Evolutionary conservation across 768 basidiomycete genomes (phyloP), one percentile per base, ranked within the genome.

Genomic region (Tricholoma matsutake): DNA sequence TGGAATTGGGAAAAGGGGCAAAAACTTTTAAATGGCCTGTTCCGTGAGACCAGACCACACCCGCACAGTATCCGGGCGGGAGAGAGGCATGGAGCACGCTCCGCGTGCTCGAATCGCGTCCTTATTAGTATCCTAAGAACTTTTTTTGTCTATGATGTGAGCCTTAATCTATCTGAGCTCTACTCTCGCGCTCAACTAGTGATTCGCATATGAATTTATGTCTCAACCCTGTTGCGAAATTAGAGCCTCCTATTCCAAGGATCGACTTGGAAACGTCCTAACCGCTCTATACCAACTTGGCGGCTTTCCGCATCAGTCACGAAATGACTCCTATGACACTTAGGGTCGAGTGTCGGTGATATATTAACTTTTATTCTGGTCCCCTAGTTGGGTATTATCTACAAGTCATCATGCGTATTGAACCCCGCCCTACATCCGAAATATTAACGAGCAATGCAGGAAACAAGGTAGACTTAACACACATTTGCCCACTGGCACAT

Each of bases 351-450:
- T 25, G 22, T 25, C 22, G 22, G 22, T 25, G 22, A 25, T 25
- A 25, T 3, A 25, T 25, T 3, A 25, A 25, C 2, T 25, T 25
- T 25, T 25, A 25, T 25, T 25, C 22, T 25, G 22, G 22, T 25
- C 22, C 35, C 4, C 34, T 35, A 35, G 13, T 13, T n/a, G 39
- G 16, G 11, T 3, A 51, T 16, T 16, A 31, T 3, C 51, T 52
- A 53, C 51, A 53, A 53, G 18, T 53, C 51, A 13, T 53, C 51
- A 32, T 53, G 51, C 8, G 51, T 53, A 31, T 53, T 53, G n/a
- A 31, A 53, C 6, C 51, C 51, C 16, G n/a, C 28, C 51, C 51
- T 52, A 7, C 3, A 52, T n/a, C 7, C 6, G n/a, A 29, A 52
- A 6, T 4, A 31, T 31, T n/a, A 52, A 29, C 31, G 6, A 11